Evolutionary conservation across 495 filamentous ascomycete genomes (phyloP).

Genomic region (Neurospora sp.): DNA sequence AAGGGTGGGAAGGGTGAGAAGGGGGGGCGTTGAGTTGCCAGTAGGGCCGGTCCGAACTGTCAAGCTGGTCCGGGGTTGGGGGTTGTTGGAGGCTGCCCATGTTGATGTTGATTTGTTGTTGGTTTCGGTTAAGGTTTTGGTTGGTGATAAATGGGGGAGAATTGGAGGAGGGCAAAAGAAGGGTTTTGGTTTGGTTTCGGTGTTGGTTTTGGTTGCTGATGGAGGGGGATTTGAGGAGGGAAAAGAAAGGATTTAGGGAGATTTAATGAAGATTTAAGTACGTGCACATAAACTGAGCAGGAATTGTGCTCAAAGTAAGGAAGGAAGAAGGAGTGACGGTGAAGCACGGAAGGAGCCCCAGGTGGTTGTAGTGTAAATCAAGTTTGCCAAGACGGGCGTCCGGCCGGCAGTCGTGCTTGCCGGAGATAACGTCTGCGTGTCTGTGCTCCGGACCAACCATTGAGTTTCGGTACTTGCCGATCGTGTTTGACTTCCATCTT

Average conservation of each 20-base stretch:
- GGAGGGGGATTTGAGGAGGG: no score
- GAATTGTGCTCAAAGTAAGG: no score
- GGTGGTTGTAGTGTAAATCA: not conserved
- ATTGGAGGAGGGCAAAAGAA: no score
- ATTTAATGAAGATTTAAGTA: no score
- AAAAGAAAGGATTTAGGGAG: no score
- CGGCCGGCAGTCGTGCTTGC: not conserved
- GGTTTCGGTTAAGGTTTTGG: no score
- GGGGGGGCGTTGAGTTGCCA: slow-evolving; percentile 72
- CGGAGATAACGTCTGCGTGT: not conserved
- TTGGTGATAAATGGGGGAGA: no score
- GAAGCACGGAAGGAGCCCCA: not conserved
- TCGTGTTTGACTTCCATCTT: not conserved
- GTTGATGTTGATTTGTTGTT: no score
- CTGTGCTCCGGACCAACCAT: not conserved
- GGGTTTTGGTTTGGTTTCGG: no score
- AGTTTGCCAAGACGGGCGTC: not conserved
- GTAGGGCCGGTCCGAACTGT: slow-evolving; percentile 50
- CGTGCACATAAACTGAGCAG: no score
- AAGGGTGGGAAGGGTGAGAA: slow-evolving; percentile 28
- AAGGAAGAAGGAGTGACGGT: not conserved
- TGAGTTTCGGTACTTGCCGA: not conserved
- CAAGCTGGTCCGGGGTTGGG: not conserved
- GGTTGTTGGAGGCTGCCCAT: no score
- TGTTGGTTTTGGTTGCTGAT: no score